Evolutionary conservation across 768 basidiomycete genomes (phyloP), one percentile per base, ranked within the genome.

Genomic region (Tylopilus vinaceipallidus): DNA sequence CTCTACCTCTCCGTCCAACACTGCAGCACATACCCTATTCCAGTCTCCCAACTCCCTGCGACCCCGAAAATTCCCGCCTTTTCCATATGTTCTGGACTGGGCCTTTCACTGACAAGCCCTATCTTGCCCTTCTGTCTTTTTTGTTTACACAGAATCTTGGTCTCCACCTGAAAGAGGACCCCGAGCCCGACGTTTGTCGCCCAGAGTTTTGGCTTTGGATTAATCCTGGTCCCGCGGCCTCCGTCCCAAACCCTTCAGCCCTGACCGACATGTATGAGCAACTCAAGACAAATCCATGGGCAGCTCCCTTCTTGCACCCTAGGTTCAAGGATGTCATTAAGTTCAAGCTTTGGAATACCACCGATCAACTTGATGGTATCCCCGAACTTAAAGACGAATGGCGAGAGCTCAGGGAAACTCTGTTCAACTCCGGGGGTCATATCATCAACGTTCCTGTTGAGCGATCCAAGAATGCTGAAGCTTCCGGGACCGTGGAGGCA

Each of bases 21-120:
- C 65, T 78, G 13, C 67, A 73, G 27, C 81, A 88, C 60, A 71
- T 72, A 34, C 77, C 85, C 0, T 79, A 81, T 56, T 75, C 82
- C 19, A 77, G 78, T 46, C 75, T 82, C 34, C 66, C 78, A 3
- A 65, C 72, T 2, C 76, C 84, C 2, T 99, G 97, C 69, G 91
- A 97, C 61, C 78, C 85, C 0, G 86, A 91, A 56, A 83, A 87
- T 59, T 88, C 93, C 6, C 82, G 89, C 30, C 71, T 98, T 27
- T 98, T 95, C 76, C 97, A 99, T 70, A 97, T 98, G 86, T 99
- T 97, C 75, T 98, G 97, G 95, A 91, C 95, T 2, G 95, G 97
- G 0, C 86, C 92, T 1, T 98, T 99, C 75, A 97, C 94, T 9
- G 97, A 99, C 75, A 98, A 98, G 68, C 97, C 97, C 3, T 98